Evolutionary conservation across 2,329 filamentous ascomycete genomes (phyloP), one percentile per base, ranked within the genome.

Genomic region (Colletotrichum tabaci): DNA sequence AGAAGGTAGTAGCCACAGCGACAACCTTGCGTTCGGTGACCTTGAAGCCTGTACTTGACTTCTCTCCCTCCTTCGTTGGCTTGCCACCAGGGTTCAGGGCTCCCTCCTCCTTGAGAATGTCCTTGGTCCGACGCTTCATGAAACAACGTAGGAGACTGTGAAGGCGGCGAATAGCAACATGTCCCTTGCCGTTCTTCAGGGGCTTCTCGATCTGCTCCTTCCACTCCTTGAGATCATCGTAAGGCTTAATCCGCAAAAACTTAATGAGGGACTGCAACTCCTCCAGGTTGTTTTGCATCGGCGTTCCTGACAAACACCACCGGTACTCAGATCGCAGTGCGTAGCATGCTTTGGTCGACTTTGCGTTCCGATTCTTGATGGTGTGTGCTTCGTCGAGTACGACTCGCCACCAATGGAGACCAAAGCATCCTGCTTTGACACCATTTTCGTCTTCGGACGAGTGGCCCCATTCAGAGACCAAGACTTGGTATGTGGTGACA

Each of bases 61-160:
- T 85, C 5, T 82, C 82, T 0, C 81, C 81, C 67, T 80, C 81
- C 46, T 80, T 78, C 4, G 79, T 81, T 35, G 83, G 85, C 79
- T 94, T 93, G 63, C 92, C 91, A 47, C 93, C 93, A 35, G 93
- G 92, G 72, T 93, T 93, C 21, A 97, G 84, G 0, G 94, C 94
- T 13, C 94, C 94, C 13, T 94, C 94, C 76, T 94, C 88, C 82
- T 96, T 98, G 72, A 99, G 84, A n/a, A 99, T 94, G 26, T 98
- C 95, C 82, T 99, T 99, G 10, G 95, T 98, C 52, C 96, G 91
- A n/a, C 96, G 92, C 85, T 98, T 98, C 96, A 99, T 99, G 84
- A 98, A 98, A 66, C 95, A 96, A 66, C 93, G 92, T 4, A 99
- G 85, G 73, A 97, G 91, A 67, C 93, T 91, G 75, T 98, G 95